Evolutionary conservation across 2,329 filamentous ascomycete genomes (phyloP).

Genomic region (Aspergillus unguis): DNA sequence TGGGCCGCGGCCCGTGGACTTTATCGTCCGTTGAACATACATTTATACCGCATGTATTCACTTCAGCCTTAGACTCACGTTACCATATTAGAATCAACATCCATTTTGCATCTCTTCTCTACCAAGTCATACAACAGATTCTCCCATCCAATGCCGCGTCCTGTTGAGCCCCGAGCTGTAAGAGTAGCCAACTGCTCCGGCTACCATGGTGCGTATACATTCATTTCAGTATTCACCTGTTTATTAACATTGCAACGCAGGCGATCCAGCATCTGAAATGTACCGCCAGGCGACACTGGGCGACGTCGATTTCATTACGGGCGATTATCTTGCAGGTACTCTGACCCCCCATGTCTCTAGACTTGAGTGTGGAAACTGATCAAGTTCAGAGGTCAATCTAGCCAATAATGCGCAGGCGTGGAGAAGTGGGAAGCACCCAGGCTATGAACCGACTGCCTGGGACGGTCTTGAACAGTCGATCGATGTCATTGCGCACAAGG

Average conservation of each 20-base stretch:
- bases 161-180: no score
- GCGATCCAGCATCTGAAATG: conserved; percentile 38
- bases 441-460: conserved; percentile 49
- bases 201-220: conserved; percentile 20
- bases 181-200: conserved; percentile 36
- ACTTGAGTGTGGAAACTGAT: not conserved
- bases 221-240: not conserved
- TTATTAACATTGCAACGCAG: conserved; percentile 8
- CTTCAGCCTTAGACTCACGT: no score
- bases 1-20: no score
- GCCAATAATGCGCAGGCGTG: conserved; percentile 46
- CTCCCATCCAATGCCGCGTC: no score
- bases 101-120: no score
- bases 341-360: no score
- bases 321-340: conserved; percentile 51
- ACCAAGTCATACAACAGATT: no score
- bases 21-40: no score
- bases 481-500: conserved; percentile 45
- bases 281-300: conserved; percentile 34
- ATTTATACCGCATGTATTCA: no score
- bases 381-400: conserved; percentile 44
- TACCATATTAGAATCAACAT: no score
- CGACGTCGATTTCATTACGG: conserved; percentile 52
- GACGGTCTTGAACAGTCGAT: conserved; percentile 48
- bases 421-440: conserved; percentile 40